These are phyloP conservation scores for Neopestalotiopsis sp. DNA, from an alignment of 2,329 filamentous ascomycete genomes.

Conservation along the genomic window DNA sequence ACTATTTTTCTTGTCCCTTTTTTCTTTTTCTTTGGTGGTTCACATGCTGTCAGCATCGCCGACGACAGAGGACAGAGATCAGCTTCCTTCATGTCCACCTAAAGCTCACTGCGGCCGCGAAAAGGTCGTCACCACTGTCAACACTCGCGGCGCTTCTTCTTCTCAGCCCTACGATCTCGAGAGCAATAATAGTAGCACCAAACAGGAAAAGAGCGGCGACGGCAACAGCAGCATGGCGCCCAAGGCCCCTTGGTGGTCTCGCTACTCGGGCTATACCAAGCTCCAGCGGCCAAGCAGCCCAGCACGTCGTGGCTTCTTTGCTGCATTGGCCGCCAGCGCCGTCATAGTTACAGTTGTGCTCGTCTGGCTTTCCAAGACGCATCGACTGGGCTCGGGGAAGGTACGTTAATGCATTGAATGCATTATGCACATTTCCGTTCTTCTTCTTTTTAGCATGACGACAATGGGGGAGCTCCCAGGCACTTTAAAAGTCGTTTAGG, in stretches of 20 bases:
- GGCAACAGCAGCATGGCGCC: slow-evolving; percentile 15
- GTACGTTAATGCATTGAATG: not conserved
- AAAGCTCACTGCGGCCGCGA: slow-evolving; percentile 7
- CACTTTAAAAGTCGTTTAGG: not conserved
- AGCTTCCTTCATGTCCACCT: slow-evolving; percentile 14
- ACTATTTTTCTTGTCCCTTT: not conserved
- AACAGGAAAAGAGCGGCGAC: not conserved
- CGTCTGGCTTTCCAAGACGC: slow-evolving; percentile 19
- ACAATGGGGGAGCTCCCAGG: not conserved
- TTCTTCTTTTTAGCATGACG: not conserved
- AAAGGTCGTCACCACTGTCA: not conserved
- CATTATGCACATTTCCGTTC: not conserved
- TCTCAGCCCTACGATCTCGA: slow-evolving; percentile 7
- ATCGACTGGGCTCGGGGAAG: slow-evolving; percentile 2
- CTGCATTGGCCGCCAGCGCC: slow-evolving; percentile 17
- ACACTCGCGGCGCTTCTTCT: not conserved
- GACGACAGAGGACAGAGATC: not conserved
- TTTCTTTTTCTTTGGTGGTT: not conserved
- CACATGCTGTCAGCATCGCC: slow-evolving; percentile 7
- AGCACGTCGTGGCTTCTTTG: slow-evolving; percentile 22
- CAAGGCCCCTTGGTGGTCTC: slow-evolving; percentile 22
- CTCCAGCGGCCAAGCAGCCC: slow-evolving; percentile 16
- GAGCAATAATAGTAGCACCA: slow-evolving; percentile 1
- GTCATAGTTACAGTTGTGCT: slow-evolving; percentile 23
- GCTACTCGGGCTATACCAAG: slow-evolving; percentile 21